Conservation (phyloP, 1,284 basidiomycete genomes). For the Amylostereum areolatum region DNA sequence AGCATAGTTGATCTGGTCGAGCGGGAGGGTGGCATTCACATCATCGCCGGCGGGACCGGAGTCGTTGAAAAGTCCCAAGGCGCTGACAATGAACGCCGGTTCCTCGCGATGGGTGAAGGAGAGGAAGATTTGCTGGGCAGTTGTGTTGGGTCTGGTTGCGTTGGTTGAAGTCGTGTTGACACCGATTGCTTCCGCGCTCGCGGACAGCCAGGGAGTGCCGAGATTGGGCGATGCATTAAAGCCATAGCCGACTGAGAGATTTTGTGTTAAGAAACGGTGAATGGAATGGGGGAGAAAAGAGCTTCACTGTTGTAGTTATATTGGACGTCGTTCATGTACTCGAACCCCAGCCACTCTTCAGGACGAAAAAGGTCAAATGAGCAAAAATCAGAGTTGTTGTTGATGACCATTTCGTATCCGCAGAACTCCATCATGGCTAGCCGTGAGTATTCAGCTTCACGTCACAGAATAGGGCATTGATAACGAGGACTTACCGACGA, state of each 20-base stretch:
- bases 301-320: constrained; percentile 18
- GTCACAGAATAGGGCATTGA: too few species aligned
- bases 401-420: constrained; percentile 18
- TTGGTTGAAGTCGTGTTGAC: constrained; percentile 1
- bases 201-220: constrained; percentile 17
- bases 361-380: constrained; percentile 11
- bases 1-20: constrained; percentile 16
- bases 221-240: constrained; percentile 10
- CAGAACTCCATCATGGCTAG: constrained; percentile 15
- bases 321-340: constrained; percentile 19
- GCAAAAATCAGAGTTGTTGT: constrained; percentile 16
- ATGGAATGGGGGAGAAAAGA: not conserved
- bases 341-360: constrained; percentile 17
- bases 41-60: constrained; percentile 13
- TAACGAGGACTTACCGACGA: constrained; percentile 4
- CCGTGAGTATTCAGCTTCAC: too few species aligned
- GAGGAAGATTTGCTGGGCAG: constrained; percentile 15
- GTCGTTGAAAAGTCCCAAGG: constrained; percentile 19
- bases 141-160: not conserved
- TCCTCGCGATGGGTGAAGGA: constrained; percentile 20
- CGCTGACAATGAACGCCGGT: constrained; percentile 17
- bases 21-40: constrained; percentile 17
- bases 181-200: constrained; percentile 1
- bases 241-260: constrained; percentile 6
- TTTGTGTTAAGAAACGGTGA: constrained; percentile 10